These are phyloP conservation scores for Inonotus obliquus DNA, from an alignment of 1,284 basidiomycete genomes.

Conservation along the genomic window DNA sequence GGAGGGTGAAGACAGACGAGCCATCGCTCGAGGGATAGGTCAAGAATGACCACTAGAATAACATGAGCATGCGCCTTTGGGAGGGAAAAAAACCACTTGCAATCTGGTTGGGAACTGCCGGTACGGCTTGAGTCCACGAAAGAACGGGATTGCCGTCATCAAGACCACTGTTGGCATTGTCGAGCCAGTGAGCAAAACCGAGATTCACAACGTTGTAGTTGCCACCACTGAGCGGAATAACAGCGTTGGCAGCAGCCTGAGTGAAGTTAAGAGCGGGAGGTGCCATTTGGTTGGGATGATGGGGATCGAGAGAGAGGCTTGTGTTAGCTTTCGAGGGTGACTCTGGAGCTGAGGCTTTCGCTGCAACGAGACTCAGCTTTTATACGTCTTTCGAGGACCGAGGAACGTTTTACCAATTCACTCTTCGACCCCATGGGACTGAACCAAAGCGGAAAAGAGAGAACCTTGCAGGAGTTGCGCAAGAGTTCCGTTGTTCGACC, in stretches of 20 bases:
- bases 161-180: slow-evolving; percentile 4
- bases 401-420: too few species aligned
- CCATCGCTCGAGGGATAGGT: slow-evolving; percentile 9
- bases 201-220: slow-evolving; percentile 13
- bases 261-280: slow-evolving; percentile 6
- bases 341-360: slow-evolving; percentile 4
- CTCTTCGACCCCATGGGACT: too few species aligned
- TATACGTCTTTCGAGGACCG: neutral
- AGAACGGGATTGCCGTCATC: slow-evolving; percentile 14
- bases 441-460: neutral
- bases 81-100: neutral
- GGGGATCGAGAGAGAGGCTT: neutral
- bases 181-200: slow-evolving; percentile 11
- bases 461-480: neutral
- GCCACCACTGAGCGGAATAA: slow-evolving; percentile 5
- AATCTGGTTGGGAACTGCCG: slow-evolving; percentile 3
- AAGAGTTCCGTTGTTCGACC: neutral
- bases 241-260: slow-evolving; percentile 5
- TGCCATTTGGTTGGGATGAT: neutral
- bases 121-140: slow-evolving; percentile 1
- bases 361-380: neutral
- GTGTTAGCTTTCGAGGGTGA: neutral
- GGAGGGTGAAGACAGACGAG: slow-evolving; percentile 11
- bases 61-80: neutral
- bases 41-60: slow-evolving; percentile 12